Evolutionary conservation across 345 rosid species (phyloP).

Genomic region (Syzygium aqueum): DNA sequence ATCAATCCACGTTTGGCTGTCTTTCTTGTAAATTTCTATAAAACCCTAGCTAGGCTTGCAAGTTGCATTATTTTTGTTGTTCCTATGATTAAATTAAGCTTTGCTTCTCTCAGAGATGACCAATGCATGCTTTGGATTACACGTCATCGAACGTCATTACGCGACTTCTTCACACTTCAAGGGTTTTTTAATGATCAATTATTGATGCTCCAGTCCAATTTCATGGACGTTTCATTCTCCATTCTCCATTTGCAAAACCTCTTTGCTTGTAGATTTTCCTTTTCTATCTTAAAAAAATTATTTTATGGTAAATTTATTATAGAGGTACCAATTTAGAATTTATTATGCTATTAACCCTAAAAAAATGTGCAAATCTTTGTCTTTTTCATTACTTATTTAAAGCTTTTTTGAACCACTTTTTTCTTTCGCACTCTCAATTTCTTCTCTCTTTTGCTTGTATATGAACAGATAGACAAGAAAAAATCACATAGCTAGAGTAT

Average conservation of each 20-base stretch:
- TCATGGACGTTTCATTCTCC: not conserved
- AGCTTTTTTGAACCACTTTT: not conserved
- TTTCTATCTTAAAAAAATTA: not conserved
- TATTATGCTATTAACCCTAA: not conserved
- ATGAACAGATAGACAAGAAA: not conserved
- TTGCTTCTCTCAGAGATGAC: not conserved
- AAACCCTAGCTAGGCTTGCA: not conserved
- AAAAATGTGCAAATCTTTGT: not conserved
- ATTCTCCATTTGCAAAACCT: not conserved
- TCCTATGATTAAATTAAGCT: no score
- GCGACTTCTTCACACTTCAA: not conserved
- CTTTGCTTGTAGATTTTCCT: not conserved
- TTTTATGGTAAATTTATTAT: no score
- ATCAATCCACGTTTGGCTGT: not conserved
- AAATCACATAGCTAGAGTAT: not conserved
- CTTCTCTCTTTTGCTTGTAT: not conserved
- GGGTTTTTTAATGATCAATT: not conserved
- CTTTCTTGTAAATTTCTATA: not conserved
- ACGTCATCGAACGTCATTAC: not conserved
- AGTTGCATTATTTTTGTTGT: not conserved
- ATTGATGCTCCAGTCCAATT: not conserved
- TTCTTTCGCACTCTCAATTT: not conserved
- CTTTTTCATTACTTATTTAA: not conserved
- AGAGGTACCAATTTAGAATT: no score
- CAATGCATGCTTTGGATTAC: not conserved